Conservation (phyloP, 371 early-diverging fungal genomes). For the Choanephora cucurbitarum region DNA sequence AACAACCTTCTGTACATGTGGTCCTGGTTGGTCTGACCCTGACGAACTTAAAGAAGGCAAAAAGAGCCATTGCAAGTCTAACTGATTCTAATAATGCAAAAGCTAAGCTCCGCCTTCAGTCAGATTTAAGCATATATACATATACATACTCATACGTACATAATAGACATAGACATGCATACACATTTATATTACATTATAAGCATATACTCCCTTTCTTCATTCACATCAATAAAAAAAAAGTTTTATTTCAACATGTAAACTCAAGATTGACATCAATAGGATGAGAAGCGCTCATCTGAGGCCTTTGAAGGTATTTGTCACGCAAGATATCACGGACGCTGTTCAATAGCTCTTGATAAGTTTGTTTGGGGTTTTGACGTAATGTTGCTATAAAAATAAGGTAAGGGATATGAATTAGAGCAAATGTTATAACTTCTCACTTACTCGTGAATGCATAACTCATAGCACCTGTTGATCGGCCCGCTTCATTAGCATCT, state of each 20-base stretch:
- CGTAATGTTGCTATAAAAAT: constrained; percentile 45
- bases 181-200: not conserved
- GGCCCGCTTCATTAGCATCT: constrained; percentile 68
- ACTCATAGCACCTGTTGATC: constrained; percentile 80
- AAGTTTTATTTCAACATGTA: constrained; percentile 24
- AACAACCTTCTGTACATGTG: constrained; percentile 32
- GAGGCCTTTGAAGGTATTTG: constrained; percentile 83
- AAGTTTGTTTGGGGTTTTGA: constrained; percentile 67
- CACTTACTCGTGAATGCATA: constrained; percentile 74
- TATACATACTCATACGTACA: not conserved
- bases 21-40: constrained; percentile 20
- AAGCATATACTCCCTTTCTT: not conserved
- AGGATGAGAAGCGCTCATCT: constrained; percentile 75
- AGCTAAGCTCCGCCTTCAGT: too few relatives aligned
- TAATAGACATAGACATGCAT: constrained; percentile 1
- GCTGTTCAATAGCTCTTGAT: constrained; percentile 73
- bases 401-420: not conserved
- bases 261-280: constrained; percentile 78
- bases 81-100: too few relatives aligned
- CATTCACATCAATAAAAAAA: not conserved
- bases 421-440: too few relatives aligned
- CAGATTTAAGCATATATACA: too few relatives aligned
- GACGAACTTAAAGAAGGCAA: constrained; percentile 3
- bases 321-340: constrained; percentile 72
- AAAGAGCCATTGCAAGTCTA: constrained; percentile 9